Conservation (phyloP, 2,329 filamentous ascomycete genomes). For the Trichoderma guizhouense region DNA sequence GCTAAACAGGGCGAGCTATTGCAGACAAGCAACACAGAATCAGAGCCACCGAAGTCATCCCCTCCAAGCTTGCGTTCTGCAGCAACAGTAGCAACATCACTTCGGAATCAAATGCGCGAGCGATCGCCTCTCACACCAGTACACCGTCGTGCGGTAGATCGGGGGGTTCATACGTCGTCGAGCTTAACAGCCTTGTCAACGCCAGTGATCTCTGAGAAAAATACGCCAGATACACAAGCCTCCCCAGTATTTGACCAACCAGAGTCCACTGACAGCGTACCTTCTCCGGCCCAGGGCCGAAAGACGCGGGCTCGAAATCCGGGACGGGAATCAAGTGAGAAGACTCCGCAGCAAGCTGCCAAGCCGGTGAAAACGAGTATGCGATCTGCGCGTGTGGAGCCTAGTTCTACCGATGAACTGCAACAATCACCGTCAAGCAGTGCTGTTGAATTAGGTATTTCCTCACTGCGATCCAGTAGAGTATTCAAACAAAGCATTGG, state of each 20-base stretch:
- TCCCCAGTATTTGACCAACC: conserved; percentile 27
- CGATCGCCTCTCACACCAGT: conserved; percentile 25
- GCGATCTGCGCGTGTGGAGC: conserved; percentile 32
- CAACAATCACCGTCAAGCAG: conserved; percentile 38
- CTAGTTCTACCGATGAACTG: conserved; percentile 49
- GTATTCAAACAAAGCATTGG: conserved; percentile 29
- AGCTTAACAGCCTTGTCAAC: conserved; percentile 42
- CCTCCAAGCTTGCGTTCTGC: not conserved
- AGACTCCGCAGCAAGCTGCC: conserved; percentile 28
- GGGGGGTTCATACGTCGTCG: conserved; percentile 31
- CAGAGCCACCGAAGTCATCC: not conserved
- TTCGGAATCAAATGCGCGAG: conserved; percentile 20
- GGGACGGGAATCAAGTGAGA: conserved; percentile 24
- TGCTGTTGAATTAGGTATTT: conserved; percentile 38
- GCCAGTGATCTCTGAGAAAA: conserved; percentile 36
- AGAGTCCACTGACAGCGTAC: conserved; percentile 25
- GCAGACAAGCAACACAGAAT: not conserved
- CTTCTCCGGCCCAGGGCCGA: conserved; percentile 25
- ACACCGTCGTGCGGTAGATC: conserved; percentile 18
- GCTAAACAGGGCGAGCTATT: not conserved
- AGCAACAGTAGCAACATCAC: not conserved
- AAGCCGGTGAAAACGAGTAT: conserved; percentile 24
- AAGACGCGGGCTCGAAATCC: conserved; percentile 22
- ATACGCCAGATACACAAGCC: conserved; percentile 35
- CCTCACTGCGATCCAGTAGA: conserved; percentile 28